These are phyloP conservation scores for Wickerhamomyces bovis DNA, from an alignment of 805 yeast genomes.

Conservation along the genomic window DNA sequence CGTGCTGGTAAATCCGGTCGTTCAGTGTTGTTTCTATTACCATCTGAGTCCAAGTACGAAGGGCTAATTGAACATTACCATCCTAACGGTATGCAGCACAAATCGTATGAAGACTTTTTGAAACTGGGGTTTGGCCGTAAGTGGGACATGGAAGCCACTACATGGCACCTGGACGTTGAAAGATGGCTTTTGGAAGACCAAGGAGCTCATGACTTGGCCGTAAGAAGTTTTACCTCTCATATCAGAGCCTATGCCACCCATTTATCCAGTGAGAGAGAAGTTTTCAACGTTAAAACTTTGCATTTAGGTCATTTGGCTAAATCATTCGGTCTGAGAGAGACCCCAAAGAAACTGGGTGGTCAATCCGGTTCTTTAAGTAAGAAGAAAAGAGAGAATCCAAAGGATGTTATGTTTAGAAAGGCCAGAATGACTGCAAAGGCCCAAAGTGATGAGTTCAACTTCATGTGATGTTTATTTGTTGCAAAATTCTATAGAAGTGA, in stretches of 20 bases:
- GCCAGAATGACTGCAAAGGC: slow-evolving; percentile 65
- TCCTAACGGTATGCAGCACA: slow-evolving; percentile 44
- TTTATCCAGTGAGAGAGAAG: slow-evolving; percentile 67
- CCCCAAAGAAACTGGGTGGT: slow-evolving; percentile 75
- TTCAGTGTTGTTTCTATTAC: slow-evolving; percentile 73
- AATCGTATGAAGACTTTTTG: slow-evolving; percentile 41
- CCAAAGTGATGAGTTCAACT: slow-evolving; percentile 71
- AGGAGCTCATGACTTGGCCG: slow-evolving; percentile 56
- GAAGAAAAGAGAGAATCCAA: slow-evolving; percentile 57
- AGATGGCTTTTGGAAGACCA: slow-evolving; percentile 76
- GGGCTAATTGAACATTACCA: slow-evolving; percentile 56
- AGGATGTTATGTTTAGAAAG: slow-evolving; percentile 66
- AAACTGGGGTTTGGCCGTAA: slow-evolving; percentile 37
- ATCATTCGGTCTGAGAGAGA: slow-evolving; percentile 88
- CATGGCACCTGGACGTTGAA: slow-evolving; percentile 90
- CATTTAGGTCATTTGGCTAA: slow-evolving; percentile 97
- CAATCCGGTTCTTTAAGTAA: slow-evolving; percentile 31
- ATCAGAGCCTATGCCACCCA: slow-evolving; percentile 96
- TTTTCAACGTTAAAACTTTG: slow-evolving; percentile 72
- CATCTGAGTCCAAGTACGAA: slow-evolving; percentile 88
- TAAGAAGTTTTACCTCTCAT: slow-evolving; percentile 80
- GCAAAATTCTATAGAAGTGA: neutral
- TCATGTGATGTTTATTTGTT: slow-evolving; percentile 15
- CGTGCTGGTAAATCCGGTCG: slow-evolving; percentile 89
- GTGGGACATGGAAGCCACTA: slow-evolving; percentile 95